Percentiles rank a stretch among this genome's conserved stretches.
These are phyloP conservation scores for Alternaria triticina DNA, from an alignment of 2,329 filamentous ascomycete species.

Conservation along the genomic window DNA sequence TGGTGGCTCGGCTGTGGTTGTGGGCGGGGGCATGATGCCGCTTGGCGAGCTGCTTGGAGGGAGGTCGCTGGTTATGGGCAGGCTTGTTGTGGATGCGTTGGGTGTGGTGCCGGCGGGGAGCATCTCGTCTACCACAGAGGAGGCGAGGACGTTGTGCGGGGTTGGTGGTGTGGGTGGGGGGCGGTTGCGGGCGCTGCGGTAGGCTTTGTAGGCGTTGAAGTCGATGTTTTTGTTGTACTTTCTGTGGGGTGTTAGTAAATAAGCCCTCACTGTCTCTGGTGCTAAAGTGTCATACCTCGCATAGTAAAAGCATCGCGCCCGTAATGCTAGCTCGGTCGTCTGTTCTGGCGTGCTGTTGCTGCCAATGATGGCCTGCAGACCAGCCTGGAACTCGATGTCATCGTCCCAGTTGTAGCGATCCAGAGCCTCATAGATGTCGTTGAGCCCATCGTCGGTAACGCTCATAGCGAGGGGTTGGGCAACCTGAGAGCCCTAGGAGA, in stretches of 20 bases:
- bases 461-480: conserved; percentile 27
- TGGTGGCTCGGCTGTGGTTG: conserved; percentile 45
- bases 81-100: conserved; percentile 1
- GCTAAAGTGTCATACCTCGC: conserved; percentile 47
- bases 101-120: neutral
- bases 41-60: conserved; percentile 9
- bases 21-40: conserved; percentile 32
- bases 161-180: conserved; percentile 26
- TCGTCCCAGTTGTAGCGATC: conserved; percentile 71
- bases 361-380: conserved; percentile 69
- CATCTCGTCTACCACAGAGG: conserved; percentile 8
- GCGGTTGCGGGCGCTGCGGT: conserved; percentile 54
- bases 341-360: conserved; percentile 61
- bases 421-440: conserved; percentile 63
- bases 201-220: conserved; percentile 71
- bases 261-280: too few relatives aligned
- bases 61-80: neutral
- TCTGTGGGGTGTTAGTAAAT: conserved; percentile 21
- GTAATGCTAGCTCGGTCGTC: conserved; percentile 64
- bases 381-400: conserved; percentile 72
- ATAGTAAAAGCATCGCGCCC: conserved; percentile 75
- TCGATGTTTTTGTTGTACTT: conserved; percentile 62
- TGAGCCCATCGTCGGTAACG: conserved; percentile 30
- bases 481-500: neutral
- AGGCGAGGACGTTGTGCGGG: conserved; percentile 22